phyloP scores from a whole-genome alignment of 257 asterid species.

The Nicotiana noctiflora region DNA sequence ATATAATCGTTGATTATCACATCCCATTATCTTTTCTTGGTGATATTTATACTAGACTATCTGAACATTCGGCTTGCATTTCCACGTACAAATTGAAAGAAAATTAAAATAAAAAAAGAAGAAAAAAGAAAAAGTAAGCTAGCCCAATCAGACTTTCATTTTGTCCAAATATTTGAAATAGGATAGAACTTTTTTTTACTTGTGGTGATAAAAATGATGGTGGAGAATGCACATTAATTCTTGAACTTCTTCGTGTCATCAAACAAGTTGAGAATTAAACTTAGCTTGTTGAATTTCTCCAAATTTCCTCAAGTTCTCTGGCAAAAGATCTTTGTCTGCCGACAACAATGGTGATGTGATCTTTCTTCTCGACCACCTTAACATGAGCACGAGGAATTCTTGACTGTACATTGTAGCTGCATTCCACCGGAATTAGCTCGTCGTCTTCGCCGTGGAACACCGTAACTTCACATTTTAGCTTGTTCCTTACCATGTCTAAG shows the following conservation, averaged over 20 bases:
- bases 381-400: conserved; percentile 61
- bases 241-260: background rate
- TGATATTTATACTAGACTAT: background rate
- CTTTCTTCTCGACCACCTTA: conserved; percentile 58
- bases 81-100: background rate
- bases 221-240: background rate
- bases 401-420: conserved; percentile 65
- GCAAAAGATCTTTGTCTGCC: conserved; percentile 84
- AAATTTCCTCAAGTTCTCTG: conserved; percentile 73
- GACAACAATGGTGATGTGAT: conserved; percentile 88
- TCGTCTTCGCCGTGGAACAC: conserved; percentile 74
- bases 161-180: conserved; percentile 1
- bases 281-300: conserved; percentile 43
- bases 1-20: background rate
- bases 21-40: background rate
- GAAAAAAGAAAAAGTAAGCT: background rate
- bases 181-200: background rate
- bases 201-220: background rate
- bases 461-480: conserved; percentile 47
- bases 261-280: background rate
- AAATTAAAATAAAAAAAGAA: background rate
- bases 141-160: background rate
- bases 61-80: background rate
- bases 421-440: conserved; percentile 76
- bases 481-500: conserved; percentile 47